Conservation (phyloP, 345 rosid species). For the Clarkia xantiana region DNA sequence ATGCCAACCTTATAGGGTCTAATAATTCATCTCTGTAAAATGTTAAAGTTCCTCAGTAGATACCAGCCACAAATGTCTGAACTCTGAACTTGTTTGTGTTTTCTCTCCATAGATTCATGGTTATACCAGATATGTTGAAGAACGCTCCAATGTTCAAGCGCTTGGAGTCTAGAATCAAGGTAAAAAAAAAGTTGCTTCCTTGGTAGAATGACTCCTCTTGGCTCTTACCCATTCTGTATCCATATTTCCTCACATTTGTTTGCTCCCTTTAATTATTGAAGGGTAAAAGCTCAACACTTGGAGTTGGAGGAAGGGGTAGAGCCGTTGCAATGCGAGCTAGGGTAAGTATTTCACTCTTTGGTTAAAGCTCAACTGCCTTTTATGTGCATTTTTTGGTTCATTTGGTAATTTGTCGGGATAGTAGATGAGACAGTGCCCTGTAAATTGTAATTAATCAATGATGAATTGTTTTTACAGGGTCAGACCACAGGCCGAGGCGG, state of each 20-base stretch:
- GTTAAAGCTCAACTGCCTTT: background rate
- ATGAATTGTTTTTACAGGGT: constrained; percentile 26
- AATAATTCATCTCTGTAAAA: background rate
- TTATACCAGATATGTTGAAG: constrained; percentile 98
- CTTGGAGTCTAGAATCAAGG: constrained; percentile 77
- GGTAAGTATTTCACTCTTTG: constrained; percentile 10
- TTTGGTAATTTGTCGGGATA: background rate
- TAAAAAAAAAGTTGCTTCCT: constrained; percentile 2
- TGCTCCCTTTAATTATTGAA: constrained; percentile 7
- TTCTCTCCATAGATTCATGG: constrained; percentile 61
- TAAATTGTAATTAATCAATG: background rate
- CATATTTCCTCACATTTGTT: background rate
- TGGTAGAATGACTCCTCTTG: background rate
- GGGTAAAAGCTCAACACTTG: constrained; percentile 32
- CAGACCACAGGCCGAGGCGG: constrained; percentile 78
- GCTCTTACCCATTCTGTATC: constrained; percentile 3
- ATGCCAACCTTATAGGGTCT: background rate
- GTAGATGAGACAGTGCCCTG: background rate
- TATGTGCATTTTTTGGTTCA: background rate
- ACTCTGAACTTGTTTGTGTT: background rate
- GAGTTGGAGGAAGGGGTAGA: constrained; percentile 32
- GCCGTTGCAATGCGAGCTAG: constrained; percentile 32
- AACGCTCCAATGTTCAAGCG: constrained; percentile 98
- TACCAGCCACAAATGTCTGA: background rate
- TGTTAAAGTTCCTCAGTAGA: too few relatives aligned